phyloP scores from a whole-genome alignment of 768 basidiomycete genomes.

The Tremella mesenterica region DNA sequence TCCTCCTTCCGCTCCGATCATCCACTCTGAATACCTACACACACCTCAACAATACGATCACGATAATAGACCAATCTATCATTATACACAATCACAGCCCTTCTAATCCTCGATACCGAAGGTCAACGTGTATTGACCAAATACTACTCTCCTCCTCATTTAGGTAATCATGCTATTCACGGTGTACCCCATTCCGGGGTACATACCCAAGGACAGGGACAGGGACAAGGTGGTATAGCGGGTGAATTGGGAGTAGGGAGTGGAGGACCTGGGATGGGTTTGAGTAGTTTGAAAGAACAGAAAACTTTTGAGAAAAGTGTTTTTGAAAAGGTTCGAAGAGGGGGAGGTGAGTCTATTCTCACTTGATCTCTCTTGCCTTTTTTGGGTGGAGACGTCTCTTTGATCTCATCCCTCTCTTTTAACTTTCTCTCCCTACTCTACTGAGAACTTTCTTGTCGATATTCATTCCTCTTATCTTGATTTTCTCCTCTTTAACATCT shows the following conservation, averaged over 20 bases:
- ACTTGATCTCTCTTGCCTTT: background rate
- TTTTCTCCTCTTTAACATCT: background rate
- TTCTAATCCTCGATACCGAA: conserved; percentile 89
- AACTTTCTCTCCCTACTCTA: background rate
- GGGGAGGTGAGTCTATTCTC: conserved; percentile 58
- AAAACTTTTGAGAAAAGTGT: conserved; percentile 90
- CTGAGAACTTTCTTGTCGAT: background rate
- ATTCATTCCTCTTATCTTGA: background rate
- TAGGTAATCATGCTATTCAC: too few relatives aligned
- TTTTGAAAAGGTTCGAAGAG: conserved; percentile 90
- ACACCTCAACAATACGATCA: too few relatives aligned
- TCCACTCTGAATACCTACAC: background rate
- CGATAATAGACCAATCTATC: conserved; percentile 57
- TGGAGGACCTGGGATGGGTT: conserved; percentile 34
- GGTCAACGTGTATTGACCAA: conserved; percentile 91
- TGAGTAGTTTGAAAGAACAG: conserved; percentile 71
- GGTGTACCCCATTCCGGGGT: too few relatives aligned
- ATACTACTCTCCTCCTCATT: conserved; percentile 76
- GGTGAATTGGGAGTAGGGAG: conserved; percentile 33
- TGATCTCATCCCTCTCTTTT: background rate
- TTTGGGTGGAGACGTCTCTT: too few relatives aligned
- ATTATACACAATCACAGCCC: conserved; percentile 75
- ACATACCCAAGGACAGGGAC: too few relatives aligned
- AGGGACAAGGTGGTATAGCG: conserved; percentile 32
- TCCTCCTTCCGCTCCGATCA: background rate